A percentile compares a stretch with the other conserved stretches of the same genome.
phyloP scores from a whole-genome alignment of 2,329 filamentous ascomycete species.

The Malbranchea zuffiana region DNA sequence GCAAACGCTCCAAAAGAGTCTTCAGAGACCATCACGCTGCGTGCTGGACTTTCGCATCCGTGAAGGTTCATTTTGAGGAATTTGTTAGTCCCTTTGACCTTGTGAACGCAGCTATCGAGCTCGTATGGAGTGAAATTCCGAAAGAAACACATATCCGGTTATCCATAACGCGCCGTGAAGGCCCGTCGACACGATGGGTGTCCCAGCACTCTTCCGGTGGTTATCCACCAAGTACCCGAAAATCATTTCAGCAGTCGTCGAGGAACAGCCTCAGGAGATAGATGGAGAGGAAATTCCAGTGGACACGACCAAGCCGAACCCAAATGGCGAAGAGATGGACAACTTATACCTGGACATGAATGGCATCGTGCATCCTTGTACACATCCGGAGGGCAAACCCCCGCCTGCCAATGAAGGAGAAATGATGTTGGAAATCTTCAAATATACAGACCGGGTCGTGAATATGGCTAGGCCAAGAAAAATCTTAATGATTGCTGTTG shows the following conservation, averaged over 20 bases:
- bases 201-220: constrained; percentile 91
- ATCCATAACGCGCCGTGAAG: not conserved
- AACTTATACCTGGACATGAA: constrained; percentile 99
- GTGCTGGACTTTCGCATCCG: too few relatives aligned
- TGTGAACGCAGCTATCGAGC: too few relatives aligned
- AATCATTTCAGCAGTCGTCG: constrained; percentile 83
- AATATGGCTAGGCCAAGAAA: constrained; percentile 98
- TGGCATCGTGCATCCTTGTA: constrained; percentile 97
- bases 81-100: too few relatives aligned
- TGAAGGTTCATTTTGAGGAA: too few relatives aligned
- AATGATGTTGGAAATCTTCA: constrained; percentile 99
- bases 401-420: constrained; percentile 90
- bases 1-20: too few relatives aligned
- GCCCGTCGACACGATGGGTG: constrained; percentile 57
- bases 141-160: too few relatives aligned
- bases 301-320: constrained; percentile 74
- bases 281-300: constrained; percentile 78
- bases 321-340: constrained; percentile 95
- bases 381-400: constrained; percentile 87
- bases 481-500: constrained; percentile 92
- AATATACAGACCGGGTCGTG: constrained; percentile 95
- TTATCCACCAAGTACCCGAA: constrained; percentile 95
- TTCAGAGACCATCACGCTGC: too few relatives aligned
- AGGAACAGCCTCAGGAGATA: constrained; percentile 70
- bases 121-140: not conserved